Evolutionary conservation across 139 green algal species (phyloP).

Genomic region (Volvox reticuliferus): DNA sequence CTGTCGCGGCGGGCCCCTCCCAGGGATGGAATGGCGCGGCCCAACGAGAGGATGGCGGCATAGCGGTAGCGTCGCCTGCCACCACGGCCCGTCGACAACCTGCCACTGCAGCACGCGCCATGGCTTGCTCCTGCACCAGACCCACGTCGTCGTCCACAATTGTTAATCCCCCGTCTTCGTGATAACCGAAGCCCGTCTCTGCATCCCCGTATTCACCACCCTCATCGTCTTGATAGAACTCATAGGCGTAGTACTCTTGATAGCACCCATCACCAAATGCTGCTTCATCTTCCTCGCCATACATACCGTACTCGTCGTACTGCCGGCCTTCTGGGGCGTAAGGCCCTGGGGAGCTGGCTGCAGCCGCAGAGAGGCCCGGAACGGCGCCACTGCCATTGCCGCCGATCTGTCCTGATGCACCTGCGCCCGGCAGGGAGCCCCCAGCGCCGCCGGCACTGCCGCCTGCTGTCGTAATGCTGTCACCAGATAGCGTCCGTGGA

Average conservation of each 20-base stretch:
- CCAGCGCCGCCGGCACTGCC: not conserved
- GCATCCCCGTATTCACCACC: not conserved
- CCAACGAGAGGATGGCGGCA: not conserved
- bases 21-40: not conserved
- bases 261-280: no score
- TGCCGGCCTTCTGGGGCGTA: not conserved
- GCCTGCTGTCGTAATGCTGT: not conserved
- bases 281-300: not conserved
- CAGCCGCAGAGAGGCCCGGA: no score
- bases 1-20: not conserved
- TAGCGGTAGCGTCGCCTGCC: not conserved
- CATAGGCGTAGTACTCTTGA: not conserved
- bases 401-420: no score
- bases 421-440: no score
- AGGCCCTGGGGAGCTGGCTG: no score
- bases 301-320: not conserved
- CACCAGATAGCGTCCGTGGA: not conserved
- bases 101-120: not conserved
- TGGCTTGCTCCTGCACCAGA: slow-evolving; percentile 9
- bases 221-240: not conserved
- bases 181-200: not conserved
- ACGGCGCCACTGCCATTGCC: no score
- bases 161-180: not conserved
- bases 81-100: not conserved
- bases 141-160: slow-evolving; percentile 36